Conservation (phyloP, 208 protist species). For the Leishmania guyanensis region DNA sequence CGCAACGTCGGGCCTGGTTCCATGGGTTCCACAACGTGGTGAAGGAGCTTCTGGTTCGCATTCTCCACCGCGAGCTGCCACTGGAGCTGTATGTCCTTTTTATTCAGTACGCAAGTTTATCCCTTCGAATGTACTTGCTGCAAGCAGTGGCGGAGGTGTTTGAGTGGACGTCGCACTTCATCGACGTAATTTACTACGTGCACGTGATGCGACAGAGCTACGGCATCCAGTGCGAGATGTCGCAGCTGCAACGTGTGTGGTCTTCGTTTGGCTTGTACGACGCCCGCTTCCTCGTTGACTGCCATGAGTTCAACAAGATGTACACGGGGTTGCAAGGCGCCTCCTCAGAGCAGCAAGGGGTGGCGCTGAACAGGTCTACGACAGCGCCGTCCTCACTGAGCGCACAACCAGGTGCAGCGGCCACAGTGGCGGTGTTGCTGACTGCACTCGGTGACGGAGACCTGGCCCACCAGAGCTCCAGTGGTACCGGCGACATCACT, state of each 20-base stretch:
- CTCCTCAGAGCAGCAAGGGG: conserved; percentile 30
- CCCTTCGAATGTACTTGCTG: conserved; percentile 48
- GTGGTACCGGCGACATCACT: not conserved
- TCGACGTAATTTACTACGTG: conserved; percentile 65
- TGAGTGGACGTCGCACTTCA: conserved; percentile 52
- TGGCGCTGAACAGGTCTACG: not conserved
- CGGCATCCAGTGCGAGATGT: conserved; percentile 44
- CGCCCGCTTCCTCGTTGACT: conserved; percentile 28
- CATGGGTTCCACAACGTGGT: conserved; percentile 38
- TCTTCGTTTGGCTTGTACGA: conserved; percentile 43
- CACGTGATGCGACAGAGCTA: conserved; percentile 51
- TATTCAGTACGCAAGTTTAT: conserved; percentile 56
- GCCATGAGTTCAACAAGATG: conserved; percentile 27
- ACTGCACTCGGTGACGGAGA: not conserved
- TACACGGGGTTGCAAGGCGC: conserved; percentile 32
- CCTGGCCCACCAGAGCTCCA: not conserved
- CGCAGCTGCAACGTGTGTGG: conserved; percentile 56
- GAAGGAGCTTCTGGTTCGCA: conserved; percentile 36
- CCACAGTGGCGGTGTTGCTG: not conserved
- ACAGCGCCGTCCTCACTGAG: not conserved
- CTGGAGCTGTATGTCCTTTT: conserved; percentile 67
- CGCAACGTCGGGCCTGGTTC: conserved; percentile 48
- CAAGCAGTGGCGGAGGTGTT: conserved; percentile 65
- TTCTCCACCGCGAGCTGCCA: conserved; percentile 48
- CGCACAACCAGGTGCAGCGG: too few relatives aligned